A percentile compares a stretch with the other conserved stretches of the same genome.
Conservation (phyloP, 2,329 filamentous ascomycete genomes). For the Cylindrodendrum hubeiense region DNA sequence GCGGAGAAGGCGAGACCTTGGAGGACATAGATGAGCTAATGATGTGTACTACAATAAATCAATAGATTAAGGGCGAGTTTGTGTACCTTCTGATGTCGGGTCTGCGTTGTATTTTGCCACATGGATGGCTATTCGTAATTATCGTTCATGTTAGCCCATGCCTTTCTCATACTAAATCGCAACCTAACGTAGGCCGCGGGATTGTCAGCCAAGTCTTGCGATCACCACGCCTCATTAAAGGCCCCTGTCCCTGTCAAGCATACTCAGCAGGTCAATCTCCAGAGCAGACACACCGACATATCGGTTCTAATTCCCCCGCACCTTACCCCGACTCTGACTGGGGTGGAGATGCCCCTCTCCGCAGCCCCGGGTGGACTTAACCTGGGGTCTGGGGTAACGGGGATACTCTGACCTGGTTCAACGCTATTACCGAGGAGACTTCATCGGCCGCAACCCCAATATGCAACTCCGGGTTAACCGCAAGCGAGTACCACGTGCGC, state of each 20-base stretch:
- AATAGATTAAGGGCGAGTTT: neutral
- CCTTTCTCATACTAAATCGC: too few relatives aligned
- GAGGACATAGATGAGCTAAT: slow-evolving; percentile 8
- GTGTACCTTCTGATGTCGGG: too few relatives aligned
- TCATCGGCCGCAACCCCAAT: slow-evolving; percentile 9
- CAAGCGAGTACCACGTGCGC: neutral
- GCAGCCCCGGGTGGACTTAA: neutral
- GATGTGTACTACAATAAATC: neutral
- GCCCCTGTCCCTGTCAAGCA: neutral
- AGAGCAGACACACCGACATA: neutral
- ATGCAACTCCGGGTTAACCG: neutral
- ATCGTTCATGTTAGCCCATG: too few relatives aligned
- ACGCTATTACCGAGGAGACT: slow-evolving; percentile 5
- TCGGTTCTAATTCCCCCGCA: slow-evolving; percentile 14
- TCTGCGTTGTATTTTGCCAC: too few relatives aligned
- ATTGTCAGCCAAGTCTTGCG: too few relatives aligned
- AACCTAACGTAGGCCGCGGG: too few relatives aligned
- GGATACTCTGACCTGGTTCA: neutral
- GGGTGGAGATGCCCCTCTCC: slow-evolving; percentile 4
- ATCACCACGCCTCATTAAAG: neutral
- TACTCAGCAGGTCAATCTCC: neutral
- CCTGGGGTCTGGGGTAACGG: slow-evolving; percentile 24
- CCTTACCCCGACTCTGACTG: neutral
- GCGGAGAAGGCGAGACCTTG: slow-evolving; percentile 42
- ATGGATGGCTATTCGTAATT: too few relatives aligned